Evolutionary conservation across 2,329 filamentous ascomycete genomes (phyloP), one percentile per base, ranked within the genome.

Genomic region (Stachybotrys elegans): DNA sequence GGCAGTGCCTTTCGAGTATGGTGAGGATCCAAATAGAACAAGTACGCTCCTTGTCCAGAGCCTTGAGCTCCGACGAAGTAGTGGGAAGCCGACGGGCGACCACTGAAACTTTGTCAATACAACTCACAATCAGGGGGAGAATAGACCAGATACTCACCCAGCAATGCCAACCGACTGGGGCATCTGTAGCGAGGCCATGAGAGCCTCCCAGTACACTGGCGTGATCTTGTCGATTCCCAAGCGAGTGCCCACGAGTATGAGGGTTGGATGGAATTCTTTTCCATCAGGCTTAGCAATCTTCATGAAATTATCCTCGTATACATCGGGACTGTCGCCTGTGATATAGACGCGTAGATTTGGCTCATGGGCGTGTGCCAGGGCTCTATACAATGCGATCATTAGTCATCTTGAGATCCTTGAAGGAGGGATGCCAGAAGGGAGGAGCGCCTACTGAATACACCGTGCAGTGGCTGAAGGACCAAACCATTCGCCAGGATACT

Each of bases 401-500:
- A 29, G 17, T 3, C 32, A 16, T 14, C 17, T 11, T n/a, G 32
- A 36, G 13, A 14, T 16, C 17, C 11, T 36, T 36, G 32, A 11
- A 13, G 32, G 13, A 22, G 22, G 14, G 23, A 25, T 25, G 8
- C 19, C 12, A 19, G 7, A 19, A 39, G 14, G 13, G 29, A 38
- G n/a, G 4, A 4, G 21, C 37, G 67, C 86, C 63, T 70, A 94
- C 90, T 93, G 85, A 53, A 98, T 96, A 63, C 93, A 97, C 45
- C 85, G 82, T 38, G 93, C 91, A 9, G 93, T 94, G 6, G 93
- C 93, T 16, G 90, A 96, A n/a, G 93, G 93, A 0, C 93, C 93
- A 67, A 98, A 98, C 93, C 93, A 98, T 67, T 97, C 89, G 29
- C 93, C 93, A 0, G 93, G 93, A 58, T 94, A 88, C 66, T 95